Base-by-base conservation (phyloP, 768 basidiomycete genomes). In the Lactarius hatsudake region DNA sequence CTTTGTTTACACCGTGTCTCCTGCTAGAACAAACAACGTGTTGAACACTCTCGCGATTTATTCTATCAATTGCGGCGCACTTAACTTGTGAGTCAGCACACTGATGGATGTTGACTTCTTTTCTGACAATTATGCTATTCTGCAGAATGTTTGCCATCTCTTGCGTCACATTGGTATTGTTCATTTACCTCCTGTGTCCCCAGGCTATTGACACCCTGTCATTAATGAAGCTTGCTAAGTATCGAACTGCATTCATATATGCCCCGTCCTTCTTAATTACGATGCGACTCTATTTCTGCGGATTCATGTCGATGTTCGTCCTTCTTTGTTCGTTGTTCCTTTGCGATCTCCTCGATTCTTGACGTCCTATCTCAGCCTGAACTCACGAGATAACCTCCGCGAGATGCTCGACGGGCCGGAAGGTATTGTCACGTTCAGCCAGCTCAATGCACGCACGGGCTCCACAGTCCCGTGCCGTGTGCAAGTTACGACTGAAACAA, bases 251-350 rank as follows among this genome's bases (percentile, higher is more conserved):
- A 5, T 10, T 23, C 5, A 15, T 62, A 15, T 62, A 38, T 18
- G 20, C 45, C 13, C 51, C 61, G 17, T 62, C 40, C 53, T 62
- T 40, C 51, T 62, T 62, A 53, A 54, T 62, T 17, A 54, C 28
- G 36, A 13, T 40, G 7, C 51, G 61, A 6, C 61, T 62, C 17
- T 36, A 55, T 55, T 53, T 54, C 51, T 62, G 51, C 26, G 51
- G 17, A 10, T 62, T 62, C 36, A 54, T 62, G 51, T 51, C 61
- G 0, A 62, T 54, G 61, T 62, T 8, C 36, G 10, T 38, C 32
- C 34, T 13, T 28, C 48, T 13, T 51, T 26, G 45, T 48, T 48
- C n/a, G 4, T n/a, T n/a, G n/a, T 23, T 5, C n/a, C 48, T 23
- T 23, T 23, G 48, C n/a, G 30, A 23, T 23, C 3, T 20, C 28